Conservation (phyloP, 768 basidiomycete species). For the Podaxis sp. region DNA sequence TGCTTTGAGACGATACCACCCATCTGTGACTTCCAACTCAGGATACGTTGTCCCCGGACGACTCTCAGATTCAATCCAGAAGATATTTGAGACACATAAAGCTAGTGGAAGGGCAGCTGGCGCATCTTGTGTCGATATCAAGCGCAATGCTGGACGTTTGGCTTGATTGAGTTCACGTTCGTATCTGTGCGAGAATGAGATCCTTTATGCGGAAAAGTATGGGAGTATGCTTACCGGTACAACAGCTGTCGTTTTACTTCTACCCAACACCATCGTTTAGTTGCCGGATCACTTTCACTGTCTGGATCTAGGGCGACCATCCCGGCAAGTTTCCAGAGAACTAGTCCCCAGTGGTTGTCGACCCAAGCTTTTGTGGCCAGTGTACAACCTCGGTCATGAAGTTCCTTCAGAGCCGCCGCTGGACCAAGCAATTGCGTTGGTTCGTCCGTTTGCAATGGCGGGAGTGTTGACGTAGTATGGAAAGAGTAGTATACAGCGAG, state of each 20-base stretch:
- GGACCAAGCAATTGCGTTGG: conserved; percentile 42
- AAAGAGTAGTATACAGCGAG: conserved; percentile 64
- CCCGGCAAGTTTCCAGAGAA: conserved; percentile 95
- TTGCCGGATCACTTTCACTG: conserved; percentile 42
- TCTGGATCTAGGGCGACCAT: conserved; percentile 75
- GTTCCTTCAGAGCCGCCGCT: conserved; percentile 52
- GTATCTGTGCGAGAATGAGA: conserved; percentile 54
- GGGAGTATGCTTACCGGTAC: conserved; percentile 61
- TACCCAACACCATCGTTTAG: conserved; percentile 76
- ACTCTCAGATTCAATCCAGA: conserved; percentile 41
- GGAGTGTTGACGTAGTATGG: conserved; percentile 37
- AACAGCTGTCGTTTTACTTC: conserved; percentile 82
- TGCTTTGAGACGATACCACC: conserved; percentile 90
- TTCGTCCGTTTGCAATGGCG: conserved; percentile 20
- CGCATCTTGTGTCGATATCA: conserved; percentile 82
- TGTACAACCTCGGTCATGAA: conserved; percentile 58
- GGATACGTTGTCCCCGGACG: conserved; percentile 44
- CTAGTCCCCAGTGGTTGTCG: conserved; percentile 85
- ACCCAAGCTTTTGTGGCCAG: conserved; percentile 82
- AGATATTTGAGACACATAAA: conserved; percentile 77
- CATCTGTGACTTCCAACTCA: conserved; percentile 91
- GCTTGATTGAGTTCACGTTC: conserved; percentile 82
- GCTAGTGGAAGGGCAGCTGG: conserved; percentile 80
- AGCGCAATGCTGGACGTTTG: conserved; percentile 76
- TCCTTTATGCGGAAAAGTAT: neutral